These are phyloP conservation scores for Beta corolliflora DNA, from an alignment of 179 eudicot species.

Conservation along the genomic window DNA sequence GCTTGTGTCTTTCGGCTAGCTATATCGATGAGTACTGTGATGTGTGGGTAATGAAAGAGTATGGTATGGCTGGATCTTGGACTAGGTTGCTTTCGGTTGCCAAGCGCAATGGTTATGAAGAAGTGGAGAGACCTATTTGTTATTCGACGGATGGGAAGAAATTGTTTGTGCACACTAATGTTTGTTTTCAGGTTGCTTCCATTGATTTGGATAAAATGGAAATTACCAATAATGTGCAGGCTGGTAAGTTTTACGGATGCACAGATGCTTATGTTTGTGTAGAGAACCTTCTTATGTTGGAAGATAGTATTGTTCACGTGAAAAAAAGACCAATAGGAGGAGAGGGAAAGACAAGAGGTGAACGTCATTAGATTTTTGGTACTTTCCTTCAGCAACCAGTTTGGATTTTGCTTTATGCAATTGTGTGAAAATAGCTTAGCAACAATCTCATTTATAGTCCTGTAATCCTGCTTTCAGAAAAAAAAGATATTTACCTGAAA, in stretches of 20 bases:
- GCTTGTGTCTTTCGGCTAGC: not conserved
- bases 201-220: not conserved
- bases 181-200: not conserved
- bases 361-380: not conserved
- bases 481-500: too few relatives aligned
- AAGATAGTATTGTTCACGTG: not conserved
- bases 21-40: not conserved
- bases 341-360: not conserved
- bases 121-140: not conserved
- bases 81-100: not conserved
- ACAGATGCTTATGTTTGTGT: not conserved
- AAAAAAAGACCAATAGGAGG: not conserved
- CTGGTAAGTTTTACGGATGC: not conserved
- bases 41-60: slow-evolving; percentile 19
- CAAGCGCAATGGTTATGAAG: not conserved
- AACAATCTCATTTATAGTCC: too few relatives aligned
- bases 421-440: too few relatives aligned
- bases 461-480: too few relatives aligned
- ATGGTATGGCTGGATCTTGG: slow-evolving; percentile 14
- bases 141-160: not conserved
- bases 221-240: not conserved
- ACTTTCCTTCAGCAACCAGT: too few relatives aligned
- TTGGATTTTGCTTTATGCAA: too few relatives aligned
- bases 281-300: slow-evolving; percentile 14
- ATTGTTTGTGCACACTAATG: not conserved